A percentile compares a stretch with the other conserved stretches of the same genome.
phyloP scores from a whole-genome alignment of 208 protist genomes.

The Acanthamoeba triangularis region DNA sequence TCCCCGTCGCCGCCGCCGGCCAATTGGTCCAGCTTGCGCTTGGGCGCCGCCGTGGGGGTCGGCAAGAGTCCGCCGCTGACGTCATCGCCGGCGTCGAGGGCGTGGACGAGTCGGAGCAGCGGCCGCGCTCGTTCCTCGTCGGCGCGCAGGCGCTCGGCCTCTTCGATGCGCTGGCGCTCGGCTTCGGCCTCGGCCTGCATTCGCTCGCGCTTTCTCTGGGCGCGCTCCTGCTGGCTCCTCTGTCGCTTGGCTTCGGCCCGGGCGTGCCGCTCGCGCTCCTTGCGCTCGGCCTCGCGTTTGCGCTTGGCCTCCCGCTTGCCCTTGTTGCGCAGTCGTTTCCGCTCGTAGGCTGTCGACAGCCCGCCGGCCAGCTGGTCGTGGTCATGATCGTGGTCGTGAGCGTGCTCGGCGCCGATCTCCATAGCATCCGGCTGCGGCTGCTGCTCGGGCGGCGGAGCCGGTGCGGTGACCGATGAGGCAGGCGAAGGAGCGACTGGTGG shows the following conservation, averaged over 20 bases:
- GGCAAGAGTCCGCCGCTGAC: neutral
- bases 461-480: neutral
- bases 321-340: neutral
- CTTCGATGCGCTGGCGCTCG: neutral
- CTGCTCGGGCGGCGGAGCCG: neutral
- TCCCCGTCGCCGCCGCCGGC: neutral
- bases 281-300: neutral
- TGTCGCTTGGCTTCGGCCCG: neutral
- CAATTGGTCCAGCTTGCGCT: neutral
- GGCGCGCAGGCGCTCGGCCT: neutral
- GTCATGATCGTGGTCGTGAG: neutral
- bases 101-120: neutral
- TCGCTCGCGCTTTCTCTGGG: neutral
- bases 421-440: neutral
- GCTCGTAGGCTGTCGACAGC: neutral
- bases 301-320: slow-evolving; percentile 4
- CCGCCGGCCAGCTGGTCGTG: neutral
- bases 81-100: neutral
- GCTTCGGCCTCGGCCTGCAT: neutral
- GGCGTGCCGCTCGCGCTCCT: slow-evolving; percentile 2
- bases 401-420: neutral
- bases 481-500: neutral
- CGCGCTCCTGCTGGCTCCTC: neutral
- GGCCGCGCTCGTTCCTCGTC: neutral
- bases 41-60: neutral